Evolutionary conservation across 495 filamentous ascomycete species (phyloP), one percentile per base, ranked within the genome.

Genomic region (Thermothielavioides terrestris): DNA sequence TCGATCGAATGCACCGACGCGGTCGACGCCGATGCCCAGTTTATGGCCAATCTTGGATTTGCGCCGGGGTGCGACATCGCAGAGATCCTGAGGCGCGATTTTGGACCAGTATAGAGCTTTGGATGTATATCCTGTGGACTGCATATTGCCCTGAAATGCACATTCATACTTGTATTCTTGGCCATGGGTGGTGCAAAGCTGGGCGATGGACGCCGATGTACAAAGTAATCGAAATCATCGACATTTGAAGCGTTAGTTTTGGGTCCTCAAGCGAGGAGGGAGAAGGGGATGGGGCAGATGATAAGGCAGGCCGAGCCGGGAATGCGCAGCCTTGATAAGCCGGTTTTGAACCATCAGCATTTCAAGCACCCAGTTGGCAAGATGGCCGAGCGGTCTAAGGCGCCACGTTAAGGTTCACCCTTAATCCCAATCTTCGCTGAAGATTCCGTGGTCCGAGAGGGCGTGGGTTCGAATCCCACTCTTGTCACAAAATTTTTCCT

Each of bases 11-110:
- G 75, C 20, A 76, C 73, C 7, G 77, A 81, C 52, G 74, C 74
- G 68, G 68, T 74, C 1, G 74, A 64, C 20, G 52, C 57, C 10
- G 59, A 67, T 30, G 36, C 62, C 4, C 57, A 66, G 46, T 60
- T 68, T 32, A 68, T 83, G 52, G 73, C 73, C 52, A 81, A 83
- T 49, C 77, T 83, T 25, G 80, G 80, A 1, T 81, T 82, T 58
- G 66, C 77, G 6, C 65, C 65, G 1, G 64, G 58, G 0, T 63
- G 61, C 15, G 59, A 67, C 30, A 47, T 65, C 6, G 39, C 52
- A 3, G 65, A 68, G 26, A 58, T 68, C 4, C 35, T 59, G 20
- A 47, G 49, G 1, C 32, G 52, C 23, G 49, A 36, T 15, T 59
- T 59, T 36, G 40, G 46, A 7, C 44, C 18, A 4, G 28, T 18